Conservation (phyloP, 768 basidiomycete species). For the Hericium coralloides region DNA sequence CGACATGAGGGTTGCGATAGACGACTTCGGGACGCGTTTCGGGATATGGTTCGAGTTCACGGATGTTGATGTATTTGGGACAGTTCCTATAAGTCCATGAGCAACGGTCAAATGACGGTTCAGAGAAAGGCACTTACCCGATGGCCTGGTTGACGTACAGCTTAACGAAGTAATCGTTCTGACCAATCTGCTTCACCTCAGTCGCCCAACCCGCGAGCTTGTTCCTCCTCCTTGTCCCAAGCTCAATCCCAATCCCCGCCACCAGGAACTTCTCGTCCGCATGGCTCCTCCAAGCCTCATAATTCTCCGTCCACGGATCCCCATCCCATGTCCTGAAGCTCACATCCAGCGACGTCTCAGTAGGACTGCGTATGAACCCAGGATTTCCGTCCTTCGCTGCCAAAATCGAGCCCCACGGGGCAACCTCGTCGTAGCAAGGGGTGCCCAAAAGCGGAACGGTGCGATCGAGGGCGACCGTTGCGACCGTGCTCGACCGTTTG, state of each 20-base stretch:
- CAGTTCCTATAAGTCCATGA: constrained; percentile 39
- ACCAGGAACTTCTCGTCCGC: constrained; percentile 23
- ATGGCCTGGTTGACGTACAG: constrained; percentile 46
- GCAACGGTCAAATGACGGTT: background rate
- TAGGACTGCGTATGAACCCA: constrained; percentile 34
- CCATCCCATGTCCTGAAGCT: constrained; percentile 40
- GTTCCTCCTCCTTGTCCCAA: constrained; percentile 47
- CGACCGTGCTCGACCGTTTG: too few species aligned
- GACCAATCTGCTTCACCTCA: constrained; percentile 22
- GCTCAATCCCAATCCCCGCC: constrained; percentile 54
- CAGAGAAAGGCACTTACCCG: constrained; percentile 32
- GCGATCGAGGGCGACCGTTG: too few species aligned
- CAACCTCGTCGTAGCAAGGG: too few species aligned
- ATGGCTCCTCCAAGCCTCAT: background rate
- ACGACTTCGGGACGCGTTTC: constrained; percentile 30
- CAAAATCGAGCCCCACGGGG: constrained; percentile 34
- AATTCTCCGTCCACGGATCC: constrained; percentile 41
- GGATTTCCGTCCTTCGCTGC: constrained; percentile 34
- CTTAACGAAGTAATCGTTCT: constrained; percentile 25
- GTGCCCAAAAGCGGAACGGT: too few species aligned
- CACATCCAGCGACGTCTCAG: constrained; percentile 29
- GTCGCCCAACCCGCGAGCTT: constrained; percentile 48
- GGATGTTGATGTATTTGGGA: constrained; percentile 59
- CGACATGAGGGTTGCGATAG: constrained; percentile 26
- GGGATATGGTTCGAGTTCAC: constrained; percentile 38